Percentiles rank a stretch among this genome's conserved stretches.
Evolutionary conservation across 208 protist species (phyloP).

Genomic region (Crithidia bombi): DNA sequence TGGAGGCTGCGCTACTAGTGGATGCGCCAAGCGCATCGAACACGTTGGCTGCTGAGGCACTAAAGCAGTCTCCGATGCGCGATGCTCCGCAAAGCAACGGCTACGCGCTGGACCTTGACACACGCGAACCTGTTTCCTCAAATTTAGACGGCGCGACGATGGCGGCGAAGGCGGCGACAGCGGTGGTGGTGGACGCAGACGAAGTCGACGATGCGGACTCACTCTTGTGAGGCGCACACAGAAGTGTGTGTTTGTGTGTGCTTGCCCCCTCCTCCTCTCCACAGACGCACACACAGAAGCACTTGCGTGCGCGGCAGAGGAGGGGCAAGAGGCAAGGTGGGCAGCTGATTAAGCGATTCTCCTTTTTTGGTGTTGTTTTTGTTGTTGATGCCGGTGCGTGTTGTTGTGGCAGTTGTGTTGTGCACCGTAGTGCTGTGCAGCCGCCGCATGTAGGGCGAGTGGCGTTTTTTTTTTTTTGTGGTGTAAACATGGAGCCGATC

Average conservation of each 20-base stretch:
- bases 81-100: not conserved
- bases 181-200: not conserved
- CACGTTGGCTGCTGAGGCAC: not conserved
- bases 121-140: not conserved
- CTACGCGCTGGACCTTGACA: not conserved
- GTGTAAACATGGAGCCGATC: no score
- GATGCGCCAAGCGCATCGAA: no score
- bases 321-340: no score
- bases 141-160: no score
- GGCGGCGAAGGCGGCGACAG: not conserved
- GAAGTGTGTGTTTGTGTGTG: not conserved
- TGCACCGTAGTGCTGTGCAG: no score
- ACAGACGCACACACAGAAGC: not conserved
- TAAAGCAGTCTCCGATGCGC: not conserved
- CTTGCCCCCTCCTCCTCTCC: not conserved
- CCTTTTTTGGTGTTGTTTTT: no score
- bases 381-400: no score
- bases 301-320: no score
- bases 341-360: no score
- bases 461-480: not conserved
- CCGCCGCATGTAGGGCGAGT: no score
- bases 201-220: not conserved
- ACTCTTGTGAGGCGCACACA: not conserved
- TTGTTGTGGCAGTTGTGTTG: no score
- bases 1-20: no score